Evolutionary conservation across 2,329 filamentous ascomycete species (phyloP), one percentile per base, ranked within the genome.

Genomic region (Stylonectria norvegica): DNA sequence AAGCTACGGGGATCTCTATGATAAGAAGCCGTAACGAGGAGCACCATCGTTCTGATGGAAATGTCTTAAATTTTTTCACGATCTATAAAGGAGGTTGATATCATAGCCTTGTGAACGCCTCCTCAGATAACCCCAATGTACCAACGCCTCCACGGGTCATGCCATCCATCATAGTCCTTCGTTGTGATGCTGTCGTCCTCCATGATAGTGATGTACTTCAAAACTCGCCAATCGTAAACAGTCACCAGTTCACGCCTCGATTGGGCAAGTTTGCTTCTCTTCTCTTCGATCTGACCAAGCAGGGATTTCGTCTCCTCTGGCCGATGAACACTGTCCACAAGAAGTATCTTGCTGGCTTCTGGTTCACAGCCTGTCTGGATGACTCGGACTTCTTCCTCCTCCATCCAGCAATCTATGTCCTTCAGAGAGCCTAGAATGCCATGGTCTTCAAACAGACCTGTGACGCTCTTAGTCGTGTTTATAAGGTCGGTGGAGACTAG

Each of bases 1-100:
- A 15, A 82, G 72, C 7, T 85, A 85, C 56, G 56, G 73, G 7
- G 65, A 71, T 16, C 45, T 83, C 50, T 83, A 83, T 53, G 61
- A 67, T 20, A 65, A 71, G 16, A 60, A 68, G 38, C 47, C 54
- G 20, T 46, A 56, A 30, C 11, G 10, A 32, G 39, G 12, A 12
- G 17, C 29, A 9, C n/a, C 23, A 18, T n/a, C 7, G 27, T n/a
- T n/a, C n/a, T n/a, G n/a, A n/a, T n/a, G n/a, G n/a, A n/a, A n/a
- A n/a, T n/a, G n/a, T n/a, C n/a, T n/a, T n/a, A n/a, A n/a, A n/a
- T n/a, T n/a, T n/a, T n/a, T n/a, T n/a, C n/a, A n/a, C n/a, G n/a
- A n/a, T n/a, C n/a, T n/a, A n/a, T n/a, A n/a, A n/a, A n/a, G n/a
- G n/a, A n/a, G n/a, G n/a, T n/a, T 18, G 14, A 6, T 19, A 14